Evolutionary conservation across 371 early-diverging fungal genomes (phyloP).

Genomic region (Rhizopus delemar): DNA sequence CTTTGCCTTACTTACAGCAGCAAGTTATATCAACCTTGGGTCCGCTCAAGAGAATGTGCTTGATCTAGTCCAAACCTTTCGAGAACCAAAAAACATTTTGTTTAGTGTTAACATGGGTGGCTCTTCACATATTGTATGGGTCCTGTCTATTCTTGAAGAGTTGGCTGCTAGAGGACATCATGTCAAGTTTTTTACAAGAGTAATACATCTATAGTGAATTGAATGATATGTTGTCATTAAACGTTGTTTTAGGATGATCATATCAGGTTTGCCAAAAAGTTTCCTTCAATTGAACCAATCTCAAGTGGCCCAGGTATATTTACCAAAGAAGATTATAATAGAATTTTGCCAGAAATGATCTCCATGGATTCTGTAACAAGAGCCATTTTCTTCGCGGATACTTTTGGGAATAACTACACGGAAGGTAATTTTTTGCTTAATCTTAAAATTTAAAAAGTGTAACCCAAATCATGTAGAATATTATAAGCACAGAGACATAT

Average conservation of each 20-base stretch:
- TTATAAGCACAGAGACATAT: neutral
- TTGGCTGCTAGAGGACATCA: conserved; percentile 18
- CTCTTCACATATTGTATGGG: conserved; percentile 22
- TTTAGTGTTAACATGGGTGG: conserved; percentile 19
- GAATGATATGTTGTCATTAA: neutral
- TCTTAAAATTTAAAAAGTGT: neutral
- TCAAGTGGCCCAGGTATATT: conserved; percentile 10
- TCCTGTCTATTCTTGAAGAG: conserved; percentile 17
- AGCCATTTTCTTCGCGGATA: too few relatives aligned
- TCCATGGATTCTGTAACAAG: neutral
- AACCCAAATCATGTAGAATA: neutral
- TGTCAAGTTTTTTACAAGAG: conserved; percentile 13
- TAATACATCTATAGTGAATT: conserved; percentile 3
- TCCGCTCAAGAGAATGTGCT: neutral
- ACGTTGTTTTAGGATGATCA: neutral
- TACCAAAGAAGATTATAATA: neutral
- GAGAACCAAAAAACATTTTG: conserved; percentile 15
- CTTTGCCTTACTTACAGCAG: neutral
- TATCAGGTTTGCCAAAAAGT: neutral
- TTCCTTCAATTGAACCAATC: neutral
- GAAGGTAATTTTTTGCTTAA: too few relatives aligned
- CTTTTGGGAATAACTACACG: too few relatives aligned
- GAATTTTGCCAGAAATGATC: neutral
- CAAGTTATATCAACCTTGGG: neutral
- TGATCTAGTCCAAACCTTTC: neutral